Conservation (phyloP, 805 yeast genomes). For the Saturnispora halmiae region DNA sequence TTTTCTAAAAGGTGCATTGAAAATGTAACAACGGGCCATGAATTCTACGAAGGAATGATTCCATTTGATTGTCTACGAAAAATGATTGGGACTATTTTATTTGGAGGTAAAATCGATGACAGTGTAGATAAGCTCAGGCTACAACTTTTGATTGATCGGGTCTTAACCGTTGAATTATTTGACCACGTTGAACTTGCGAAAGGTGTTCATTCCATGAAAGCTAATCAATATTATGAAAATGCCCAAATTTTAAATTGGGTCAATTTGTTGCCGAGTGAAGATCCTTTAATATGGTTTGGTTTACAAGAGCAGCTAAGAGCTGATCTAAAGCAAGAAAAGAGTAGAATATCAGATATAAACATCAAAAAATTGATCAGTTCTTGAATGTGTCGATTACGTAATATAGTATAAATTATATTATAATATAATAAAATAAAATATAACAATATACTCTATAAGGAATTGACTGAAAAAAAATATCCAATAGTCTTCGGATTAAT, state of each 20-base stretch:
- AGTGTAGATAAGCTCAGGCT: slow-evolving; percentile 33
- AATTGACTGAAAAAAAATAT: too few species aligned
- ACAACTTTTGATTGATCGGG: slow-evolving; percentile 25
- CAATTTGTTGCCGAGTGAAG: slow-evolving; percentile 40
- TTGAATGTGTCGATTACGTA: background rate
- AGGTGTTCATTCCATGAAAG: slow-evolving; percentile 25
- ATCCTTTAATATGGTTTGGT: slow-evolving; percentile 28
- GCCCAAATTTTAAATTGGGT: slow-evolving; percentile 39
- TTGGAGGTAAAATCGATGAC: slow-evolving; percentile 56
- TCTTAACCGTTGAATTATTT: slow-evolving; percentile 36
- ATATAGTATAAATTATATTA: too few species aligned
- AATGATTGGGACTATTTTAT: slow-evolving; percentile 31
- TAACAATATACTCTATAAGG: too few species aligned
- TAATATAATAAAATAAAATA: too few species aligned
- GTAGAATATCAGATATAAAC: slow-evolving; percentile 4
- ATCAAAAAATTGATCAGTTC: background rate
- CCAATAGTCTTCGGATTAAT: too few species aligned
- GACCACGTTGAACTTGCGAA: slow-evolving; percentile 1
- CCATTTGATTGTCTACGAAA: slow-evolving; percentile 2
- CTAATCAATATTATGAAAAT: slow-evolving; percentile 33
- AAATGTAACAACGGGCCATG: background rate
- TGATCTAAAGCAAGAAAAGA: slow-evolving; percentile 11
- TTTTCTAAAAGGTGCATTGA: slow-evolving; percentile 37
- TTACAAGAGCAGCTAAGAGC: slow-evolving; percentile 9
- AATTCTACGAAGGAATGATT: slow-evolving; percentile 1